phyloP scores from a whole-genome alignment of 441 rosid genomes.

The Populus hybrid region DNA sequence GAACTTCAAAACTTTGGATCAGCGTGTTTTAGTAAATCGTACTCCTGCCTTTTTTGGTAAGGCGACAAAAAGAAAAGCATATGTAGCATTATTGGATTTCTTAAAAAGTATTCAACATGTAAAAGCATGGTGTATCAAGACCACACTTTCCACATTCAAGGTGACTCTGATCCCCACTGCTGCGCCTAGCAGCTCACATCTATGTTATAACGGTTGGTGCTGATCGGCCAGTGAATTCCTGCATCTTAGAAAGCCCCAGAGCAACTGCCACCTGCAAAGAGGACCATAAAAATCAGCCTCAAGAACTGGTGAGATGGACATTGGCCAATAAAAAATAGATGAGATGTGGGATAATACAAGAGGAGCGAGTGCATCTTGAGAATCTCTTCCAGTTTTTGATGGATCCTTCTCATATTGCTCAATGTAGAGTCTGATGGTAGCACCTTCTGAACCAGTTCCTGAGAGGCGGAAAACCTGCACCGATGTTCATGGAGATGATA shows the following conservation, averaged over 20 bases:
- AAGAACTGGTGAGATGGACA: not conserved
- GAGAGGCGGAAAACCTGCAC: slow-evolving; percentile 90
- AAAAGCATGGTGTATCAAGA: not conserved
- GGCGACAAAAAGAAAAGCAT: not conserved
- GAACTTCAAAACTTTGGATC: slow-evolving; percentile 23
- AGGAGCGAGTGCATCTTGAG: slow-evolving; percentile 88
- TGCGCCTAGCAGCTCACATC: not conserved
- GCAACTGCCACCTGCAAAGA: slow-evolving; percentile 78
- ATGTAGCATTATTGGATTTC: not conserved
- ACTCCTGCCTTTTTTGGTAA: not conserved
- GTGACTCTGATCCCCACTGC: not conserved
- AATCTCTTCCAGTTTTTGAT: no score
- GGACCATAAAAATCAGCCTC: not conserved
- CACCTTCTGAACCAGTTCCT: slow-evolving; percentile 99
- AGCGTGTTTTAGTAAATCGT: not conserved
- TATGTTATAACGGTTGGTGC: slow-evolving; percentile 93
- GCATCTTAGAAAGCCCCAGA: slow-evolving; percentile 85
- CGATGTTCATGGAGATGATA: not conserved
- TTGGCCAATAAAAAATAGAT: not conserved
- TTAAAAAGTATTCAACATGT: not conserved
- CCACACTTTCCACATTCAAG: not conserved
- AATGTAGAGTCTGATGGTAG: slow-evolving; percentile 90
- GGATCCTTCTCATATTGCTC: slow-evolving; percentile 95
- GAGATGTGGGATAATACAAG: slow-evolving; percentile 46
- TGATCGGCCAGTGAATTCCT: slow-evolving; percentile 84